Evolutionary conservation across 108 stramenopile species (phyloP).

Genomic region (Nannochloropsis gaditana): DNA sequence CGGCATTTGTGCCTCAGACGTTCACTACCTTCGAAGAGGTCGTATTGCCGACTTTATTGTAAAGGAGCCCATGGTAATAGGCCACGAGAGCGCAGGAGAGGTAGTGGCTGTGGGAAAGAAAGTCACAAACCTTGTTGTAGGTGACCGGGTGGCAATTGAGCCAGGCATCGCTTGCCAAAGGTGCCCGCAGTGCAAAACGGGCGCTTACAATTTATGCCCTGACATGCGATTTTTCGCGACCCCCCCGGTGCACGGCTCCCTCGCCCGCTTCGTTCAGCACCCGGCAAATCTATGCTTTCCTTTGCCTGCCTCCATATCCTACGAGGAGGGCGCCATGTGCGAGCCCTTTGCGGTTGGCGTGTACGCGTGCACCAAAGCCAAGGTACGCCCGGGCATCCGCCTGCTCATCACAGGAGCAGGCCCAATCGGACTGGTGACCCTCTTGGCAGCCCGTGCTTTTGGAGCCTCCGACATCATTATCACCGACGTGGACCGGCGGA

Average conservation of each 20-base stretch:
- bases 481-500: slow-evolving; percentile 39
- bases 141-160: slow-evolving; percentile 48
- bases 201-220: slow-evolving; percentile 47
- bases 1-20: slow-evolving; percentile 54
- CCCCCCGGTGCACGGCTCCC: slow-evolving; percentile 52
- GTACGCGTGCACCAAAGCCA: slow-evolving; percentile 42
- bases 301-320: slow-evolving; percentile 38
- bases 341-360: slow-evolving; percentile 53
- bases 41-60: slow-evolving; percentile 48
- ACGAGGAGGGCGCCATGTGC: slow-evolving; percentile 54
- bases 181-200: slow-evolving; percentile 46
- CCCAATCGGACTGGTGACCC: slow-evolving; percentile 44
- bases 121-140: slow-evolving; percentile 28
- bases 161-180: slow-evolving; percentile 47
- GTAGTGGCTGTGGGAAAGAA: slow-evolving; percentile 34
- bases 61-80: slow-evolving; percentile 49
- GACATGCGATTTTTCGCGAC: slow-evolving; percentile 50
- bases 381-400: slow-evolving; percentile 25
- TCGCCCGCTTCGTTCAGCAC: slow-evolving; percentile 47
- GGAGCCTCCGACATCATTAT: slow-evolving; percentile 37
- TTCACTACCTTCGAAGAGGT: slow-evolving; percentile 52
- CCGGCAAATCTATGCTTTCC: slow-evolving; percentile 52
- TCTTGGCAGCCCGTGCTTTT: slow-evolving; percentile 45
- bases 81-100: slow-evolving; percentile 49
- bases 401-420: slow-evolving; percentile 40